Evolutionary conservation across 306 rosid genomes (phyloP).

Genomic region (Arachis hypogaea): DNA sequence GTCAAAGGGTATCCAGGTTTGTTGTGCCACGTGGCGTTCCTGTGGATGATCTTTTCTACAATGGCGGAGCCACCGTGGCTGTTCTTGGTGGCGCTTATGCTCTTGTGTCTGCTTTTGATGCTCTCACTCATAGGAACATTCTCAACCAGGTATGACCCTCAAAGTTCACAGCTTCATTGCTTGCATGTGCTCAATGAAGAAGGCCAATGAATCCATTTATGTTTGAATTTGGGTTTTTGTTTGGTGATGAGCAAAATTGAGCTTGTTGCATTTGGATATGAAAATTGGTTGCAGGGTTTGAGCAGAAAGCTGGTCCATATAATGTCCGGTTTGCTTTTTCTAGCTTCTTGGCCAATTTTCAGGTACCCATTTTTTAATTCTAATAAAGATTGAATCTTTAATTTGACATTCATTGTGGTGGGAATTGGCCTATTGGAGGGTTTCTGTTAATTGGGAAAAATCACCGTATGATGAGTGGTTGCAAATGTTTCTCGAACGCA

Average conservation of each 20-base stretch:
- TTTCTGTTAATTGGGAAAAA: too few species aligned
- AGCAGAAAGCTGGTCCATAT: constrained; percentile 91
- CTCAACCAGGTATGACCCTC: constrained; percentile 61
- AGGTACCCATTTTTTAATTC: constrained; percentile 51
- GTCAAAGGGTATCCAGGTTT: constrained; percentile 13
- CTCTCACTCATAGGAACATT: constrained; percentile 56
- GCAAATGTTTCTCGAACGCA: too few species aligned
- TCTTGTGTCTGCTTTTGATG: constrained; percentile 67
- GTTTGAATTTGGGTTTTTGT: neutral
- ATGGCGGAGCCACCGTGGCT: constrained; percentile 65
- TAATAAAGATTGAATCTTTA: constrained; percentile 6
- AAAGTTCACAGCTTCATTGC: neutral
- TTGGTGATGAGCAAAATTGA: neutral
- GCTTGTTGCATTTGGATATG: neutral
- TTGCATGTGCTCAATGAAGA: constrained; percentile 30
- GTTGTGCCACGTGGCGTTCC: constrained; percentile 19
- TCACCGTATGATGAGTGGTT: neutral
- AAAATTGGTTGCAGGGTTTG: constrained; percentile 57
- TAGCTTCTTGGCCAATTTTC: constrained; percentile 90
- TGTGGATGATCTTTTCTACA: constrained; percentile 47
- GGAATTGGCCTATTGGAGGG: neutral
- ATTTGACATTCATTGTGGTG: neutral
- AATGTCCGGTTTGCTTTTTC: constrained; percentile 79
- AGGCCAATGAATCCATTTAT: neutral
- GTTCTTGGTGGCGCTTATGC: constrained; percentile 70